Percentiles rank a stretch among this genome's conserved stretches.
These are phyloP conservation scores for Wallacemonas sp. DNA, from an alignment of 208 protist species.

Conservation along the genomic window DNA sequence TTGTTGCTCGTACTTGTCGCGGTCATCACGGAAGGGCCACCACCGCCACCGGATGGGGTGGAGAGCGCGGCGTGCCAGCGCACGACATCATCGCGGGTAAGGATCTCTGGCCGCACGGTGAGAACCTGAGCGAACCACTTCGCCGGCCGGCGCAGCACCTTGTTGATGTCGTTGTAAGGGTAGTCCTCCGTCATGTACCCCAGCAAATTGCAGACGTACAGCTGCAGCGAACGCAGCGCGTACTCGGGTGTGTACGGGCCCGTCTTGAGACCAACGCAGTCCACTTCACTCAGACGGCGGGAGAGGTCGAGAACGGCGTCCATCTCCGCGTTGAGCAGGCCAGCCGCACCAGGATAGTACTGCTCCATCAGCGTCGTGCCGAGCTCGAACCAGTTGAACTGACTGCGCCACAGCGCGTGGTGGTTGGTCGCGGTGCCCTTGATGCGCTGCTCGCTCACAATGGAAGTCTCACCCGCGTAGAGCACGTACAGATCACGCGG, in stretches of 20 bases:
- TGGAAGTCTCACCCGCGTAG: conserved; percentile 58
- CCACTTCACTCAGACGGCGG: conserved; percentile 50
- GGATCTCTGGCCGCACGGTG: conserved; percentile 75
- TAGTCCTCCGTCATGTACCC: conserved; percentile 85
- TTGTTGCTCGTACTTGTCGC: conserved; percentile 8
- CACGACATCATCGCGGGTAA: conserved; percentile 41
- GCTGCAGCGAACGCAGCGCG: conserved; percentile 62
- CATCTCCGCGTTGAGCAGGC: conserved; percentile 68
- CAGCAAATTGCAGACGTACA: conserved; percentile 84
- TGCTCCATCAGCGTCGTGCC: conserved; percentile 78
- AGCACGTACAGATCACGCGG: conserved; percentile 37
- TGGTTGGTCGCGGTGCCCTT: conserved; percentile 23
- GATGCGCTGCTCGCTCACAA: conserved; percentile 76
- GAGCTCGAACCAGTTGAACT: conserved; percentile 77
- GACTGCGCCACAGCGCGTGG: conserved; percentile 49
- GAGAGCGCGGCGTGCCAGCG: conserved; percentile 17
- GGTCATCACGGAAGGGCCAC: neutral
- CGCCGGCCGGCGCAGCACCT: conserved; percentile 62
- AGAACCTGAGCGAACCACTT: conserved; percentile 83
- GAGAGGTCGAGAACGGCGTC: conserved; percentile 58
- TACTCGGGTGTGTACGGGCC: conserved; percentile 49
- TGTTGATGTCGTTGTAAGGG: conserved; percentile 84
- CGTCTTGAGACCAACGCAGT: conserved; percentile 64
- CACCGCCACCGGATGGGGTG: neutral
- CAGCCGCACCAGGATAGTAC: conserved; percentile 80